These are phyloP conservation scores for Malassezia pachydermatis DNA, from an alignment of 1,284 basidiomycete species.

Conservation along the genomic window DNA sequence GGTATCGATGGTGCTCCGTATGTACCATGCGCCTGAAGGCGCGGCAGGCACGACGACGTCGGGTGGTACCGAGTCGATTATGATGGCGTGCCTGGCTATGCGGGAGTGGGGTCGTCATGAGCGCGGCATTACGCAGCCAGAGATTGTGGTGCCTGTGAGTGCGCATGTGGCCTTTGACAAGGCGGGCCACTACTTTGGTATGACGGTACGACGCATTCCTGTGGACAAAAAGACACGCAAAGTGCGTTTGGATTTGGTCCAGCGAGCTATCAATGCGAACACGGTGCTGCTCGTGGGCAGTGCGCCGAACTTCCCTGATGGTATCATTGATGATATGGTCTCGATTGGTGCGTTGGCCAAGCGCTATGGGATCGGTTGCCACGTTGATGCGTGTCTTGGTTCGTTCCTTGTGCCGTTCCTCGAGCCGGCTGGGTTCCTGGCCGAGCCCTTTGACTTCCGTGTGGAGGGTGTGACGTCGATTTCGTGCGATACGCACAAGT, in stretches of 20 bases:
- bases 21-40: constrained; percentile 67
- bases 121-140: constrained; percentile 80
- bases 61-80: constrained; percentile 89
- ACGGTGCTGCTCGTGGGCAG: constrained; percentile 70
- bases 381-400: constrained; percentile 56
- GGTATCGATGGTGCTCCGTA: constrained; percentile 75
- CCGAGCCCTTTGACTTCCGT: constrained; percentile 45
- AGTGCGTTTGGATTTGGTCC: constrained; percentile 66
- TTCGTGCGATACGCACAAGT: constrained; percentile 48
- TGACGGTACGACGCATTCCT: constrained; percentile 80
- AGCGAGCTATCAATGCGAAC: constrained; percentile 52
- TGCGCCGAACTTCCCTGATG: constrained; percentile 59
- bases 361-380: constrained; percentile 68
- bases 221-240: constrained; percentile 72
- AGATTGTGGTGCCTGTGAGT: constrained; percentile 78
- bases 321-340: constrained; percentile 66
- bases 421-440: constrained; percentile 33
- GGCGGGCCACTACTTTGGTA: constrained; percentile 75
- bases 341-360: constrained; percentile 67
- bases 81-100: constrained; percentile 87
- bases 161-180: constrained; percentile 95
- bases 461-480: constrained; percentile 44
- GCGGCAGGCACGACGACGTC: constrained; percentile 78
- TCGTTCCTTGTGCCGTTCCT: constrained; percentile 49
- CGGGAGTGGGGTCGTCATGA: constrained; percentile 78